Percentiles rank a stretch among this genome's conserved stretches.
These are phyloP conservation scores for Obba rivulosa DNA, from an alignment of 768 basidiomycete species.

Conservation along the genomic window DNA sequence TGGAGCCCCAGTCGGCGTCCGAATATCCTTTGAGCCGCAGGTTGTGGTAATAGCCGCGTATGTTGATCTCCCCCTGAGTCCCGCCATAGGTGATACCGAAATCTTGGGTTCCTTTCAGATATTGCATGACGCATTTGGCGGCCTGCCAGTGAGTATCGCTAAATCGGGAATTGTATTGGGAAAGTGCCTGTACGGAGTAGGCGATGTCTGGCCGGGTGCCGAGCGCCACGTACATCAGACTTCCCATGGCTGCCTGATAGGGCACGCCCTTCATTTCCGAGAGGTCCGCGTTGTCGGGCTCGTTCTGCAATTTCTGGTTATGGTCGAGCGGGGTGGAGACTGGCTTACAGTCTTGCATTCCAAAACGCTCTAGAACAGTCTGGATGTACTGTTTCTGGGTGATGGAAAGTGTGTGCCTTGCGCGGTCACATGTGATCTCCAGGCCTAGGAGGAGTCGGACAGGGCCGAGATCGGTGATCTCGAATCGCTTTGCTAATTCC, in stretches of 20 bases:
- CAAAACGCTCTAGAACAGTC: slow-evolving; percentile 15
- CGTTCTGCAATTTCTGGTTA: slow-evolving; percentile 8
- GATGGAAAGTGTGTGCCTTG: slow-evolving; percentile 14
- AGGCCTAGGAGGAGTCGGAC: slow-evolving; percentile 14
- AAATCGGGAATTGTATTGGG: slow-evolving; percentile 27
- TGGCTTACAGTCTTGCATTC: slow-evolving; percentile 15
- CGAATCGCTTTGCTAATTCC: slow-evolving; percentile 5
- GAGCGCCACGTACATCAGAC: slow-evolving; percentile 23
- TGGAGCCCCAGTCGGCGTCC: slow-evolving; percentile 27
- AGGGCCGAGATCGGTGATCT: slow-evolving; percentile 12
- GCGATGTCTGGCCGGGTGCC: slow-evolving; percentile 32
- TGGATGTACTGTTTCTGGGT: slow-evolving; percentile 22
- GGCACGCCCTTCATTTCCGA: slow-evolving; percentile 11
- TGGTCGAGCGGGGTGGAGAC: slow-evolving; percentile 21
- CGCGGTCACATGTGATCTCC: slow-evolving; percentile 14
- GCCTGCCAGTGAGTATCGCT: slow-evolving; percentile 24
- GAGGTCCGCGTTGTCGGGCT: background rate
- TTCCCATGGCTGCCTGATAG: slow-evolving; percentile 17
- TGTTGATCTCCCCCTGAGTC: background rate
- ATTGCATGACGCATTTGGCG: slow-evolving; percentile 26
- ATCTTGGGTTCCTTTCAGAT: slow-evolving; percentile 27
- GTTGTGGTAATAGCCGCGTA: slow-evolving; percentile 1
- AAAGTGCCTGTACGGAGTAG: slow-evolving; percentile 24
- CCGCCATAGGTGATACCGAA: slow-evolving; percentile 14
- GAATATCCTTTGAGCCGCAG: slow-evolving; percentile 13